Evolutionary conservation across 257 asterid species (phyloP).

Genomic region (Nicotiana sylvestris): DNA sequence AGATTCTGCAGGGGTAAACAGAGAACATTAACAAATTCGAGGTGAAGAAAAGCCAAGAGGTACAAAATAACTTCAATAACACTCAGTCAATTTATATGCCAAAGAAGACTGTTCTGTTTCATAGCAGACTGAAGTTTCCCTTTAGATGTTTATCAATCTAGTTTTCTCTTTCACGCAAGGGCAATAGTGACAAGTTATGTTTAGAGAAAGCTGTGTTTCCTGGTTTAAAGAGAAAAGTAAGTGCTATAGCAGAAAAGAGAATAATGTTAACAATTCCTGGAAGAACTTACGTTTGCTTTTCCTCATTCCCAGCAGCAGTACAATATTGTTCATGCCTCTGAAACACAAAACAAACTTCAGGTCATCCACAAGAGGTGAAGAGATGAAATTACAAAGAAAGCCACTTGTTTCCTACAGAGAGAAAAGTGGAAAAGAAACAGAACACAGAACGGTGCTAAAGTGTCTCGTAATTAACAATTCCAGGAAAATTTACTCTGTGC

Average conservation of each 20-base stretch:
- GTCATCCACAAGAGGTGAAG: background rate
- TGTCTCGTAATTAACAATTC: background rate
- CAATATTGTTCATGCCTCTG: slow-evolving; percentile 27
- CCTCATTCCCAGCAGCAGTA: slow-evolving; percentile 26
- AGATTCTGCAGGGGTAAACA: slow-evolving; percentile 42
- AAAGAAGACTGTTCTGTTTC: background rate
- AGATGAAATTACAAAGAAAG: background rate
- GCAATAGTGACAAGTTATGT: background rate
- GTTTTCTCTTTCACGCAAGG: background rate
- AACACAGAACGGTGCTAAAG: background rate
- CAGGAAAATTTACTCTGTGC: background rate
- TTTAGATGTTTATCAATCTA: background rate
- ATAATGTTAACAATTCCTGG: background rate
- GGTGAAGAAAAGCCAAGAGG: background rate
- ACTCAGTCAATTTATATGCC: background rate
- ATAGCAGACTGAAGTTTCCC: background rate
- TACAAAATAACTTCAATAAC: background rate
- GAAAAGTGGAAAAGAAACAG: background rate
- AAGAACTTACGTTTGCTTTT: slow-evolving; percentile 29
- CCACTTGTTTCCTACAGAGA: background rate
- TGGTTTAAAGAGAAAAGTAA: background rate
- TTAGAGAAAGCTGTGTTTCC: background rate
- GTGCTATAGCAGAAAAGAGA: background rate
- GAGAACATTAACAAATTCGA: slow-evolving; percentile 10
- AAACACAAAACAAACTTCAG: background rate